Base-by-base conservation (phyloP, 2,329 filamentous ascomycete species). In the Fusarium staphyleae region DNA sequence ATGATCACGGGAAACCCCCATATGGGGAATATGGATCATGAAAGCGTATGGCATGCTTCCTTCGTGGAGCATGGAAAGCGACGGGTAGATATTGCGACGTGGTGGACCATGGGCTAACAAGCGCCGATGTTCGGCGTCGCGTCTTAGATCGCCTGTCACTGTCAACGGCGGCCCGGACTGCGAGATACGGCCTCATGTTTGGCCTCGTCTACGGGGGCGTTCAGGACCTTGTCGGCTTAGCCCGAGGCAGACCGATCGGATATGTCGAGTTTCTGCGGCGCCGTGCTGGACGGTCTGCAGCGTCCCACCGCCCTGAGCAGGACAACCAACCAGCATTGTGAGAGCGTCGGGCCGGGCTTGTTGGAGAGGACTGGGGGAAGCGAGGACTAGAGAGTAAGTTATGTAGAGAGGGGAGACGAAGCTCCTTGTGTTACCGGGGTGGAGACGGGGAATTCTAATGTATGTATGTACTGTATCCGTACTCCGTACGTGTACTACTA, bases 191-290 rank as follows among this genome's bases (percentile, higher is more conserved):
- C 1, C 77, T 97, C 37, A 78, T 89, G 63, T 87, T 92, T 61
- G 93, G 93, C 15, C 70, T 96, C 29, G 83, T 78, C 7, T 98
- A 91, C 74, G 93, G 93, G 18, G 77, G 93, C 30, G 72, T 88
- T 52, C 93, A 98, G 74, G 93, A 98, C 75, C 75, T 81, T 10
- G 72, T 95, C 28, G 85, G 86, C 46, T 78, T 87, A 54, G 75
- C 85, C 45, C 87, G 85, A 70, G 91, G 91, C 48, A 86, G 89
- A 66, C 84, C 80, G 48, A 84, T 93, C 28, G 85, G 85, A 15
- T 96, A 96, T 71, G 77, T 96, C 56, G 86, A 91, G 52, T 89
- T 86, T 64, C 65, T 87, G 46, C 76, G 81, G 62, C 77, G 79
- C 56, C 77, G 77, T 40, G 69, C 51, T 36, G 43, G 62, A 19